Evolutionary conservation across 805 yeast species (phyloP), one percentile per base, ranked within the genome.

Genomic region (Saccharomycopsis javanensis): DNA sequence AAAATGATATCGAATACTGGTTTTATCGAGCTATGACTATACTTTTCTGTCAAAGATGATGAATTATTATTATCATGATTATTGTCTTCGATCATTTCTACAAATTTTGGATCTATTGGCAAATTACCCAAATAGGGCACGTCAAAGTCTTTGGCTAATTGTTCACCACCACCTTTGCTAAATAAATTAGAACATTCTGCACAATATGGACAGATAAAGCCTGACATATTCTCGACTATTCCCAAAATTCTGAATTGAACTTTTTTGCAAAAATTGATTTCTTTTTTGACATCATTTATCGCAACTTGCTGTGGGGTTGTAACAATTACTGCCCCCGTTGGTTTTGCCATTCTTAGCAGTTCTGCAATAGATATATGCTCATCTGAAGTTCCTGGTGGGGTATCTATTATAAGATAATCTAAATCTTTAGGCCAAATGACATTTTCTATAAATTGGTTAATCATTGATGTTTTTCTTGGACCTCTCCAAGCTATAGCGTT

Each of bases 331-430:
- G 97, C 97, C 0, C 98, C 98, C 64, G 89, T 96, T 1, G 92
- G 89, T 28, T 77, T 76, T 0, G 83, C 82, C 62, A 75, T 71
- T 57, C 85, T 72, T 45, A 94, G 75, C 69, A 90, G 96, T 67
- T 94, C 98, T 4, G 97, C 97, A 38, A 95, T 86, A 3, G 97
- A 90, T 38, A 94, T 94, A 71, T 94, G 99, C 69, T 94, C 99
- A 70, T 94, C 99, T 0, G 96, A 86, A 0, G 99, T 94, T 0
- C 99, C 99, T 0, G 99, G 99, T 0, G 99, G 99, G 0, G 99
- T 94, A 66, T 94, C 99, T 16, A 94, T 86, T 15, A 94, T 79
- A 63, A 94, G 74, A 66, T 87, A 94, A 69, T 94, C 97, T 64
- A 85, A 82, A 46, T 57, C 60, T 18, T 55, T 31, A 8, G 62